Conservation (phyloP, 2,329 filamentous ascomycete species). For the Pseudogymnoascus sp. region DNA sequence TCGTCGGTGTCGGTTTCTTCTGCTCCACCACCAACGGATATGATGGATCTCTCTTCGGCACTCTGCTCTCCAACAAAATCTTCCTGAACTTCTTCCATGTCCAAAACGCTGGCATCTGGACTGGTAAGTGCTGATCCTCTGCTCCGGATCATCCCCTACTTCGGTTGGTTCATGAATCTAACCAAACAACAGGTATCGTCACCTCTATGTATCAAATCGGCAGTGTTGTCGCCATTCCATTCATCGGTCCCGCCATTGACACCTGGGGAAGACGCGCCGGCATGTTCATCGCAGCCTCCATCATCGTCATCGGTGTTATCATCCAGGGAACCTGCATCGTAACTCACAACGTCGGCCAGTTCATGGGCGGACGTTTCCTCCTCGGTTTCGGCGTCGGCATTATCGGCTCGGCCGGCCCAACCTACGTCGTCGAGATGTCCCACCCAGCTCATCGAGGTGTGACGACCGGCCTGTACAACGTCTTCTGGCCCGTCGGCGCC, state of each 20-base stretch:
- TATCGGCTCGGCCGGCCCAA: slow-evolving; percentile 49
- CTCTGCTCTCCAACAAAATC: slow-evolving; percentile 36
- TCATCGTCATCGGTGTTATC: slow-evolving; percentile 43
- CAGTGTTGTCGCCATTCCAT: slow-evolving; percentile 37
- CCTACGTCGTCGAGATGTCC: slow-evolving; percentile 54
- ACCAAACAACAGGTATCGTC: slow-evolving; percentile 39
- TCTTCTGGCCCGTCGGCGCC: slow-evolving; percentile 32
- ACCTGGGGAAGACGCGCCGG: slow-evolving; percentile 41
- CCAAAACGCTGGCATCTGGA: slow-evolving; percentile 39
- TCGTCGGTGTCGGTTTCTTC: slow-evolving; percentile 42
- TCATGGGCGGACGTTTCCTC: slow-evolving; percentile 48
- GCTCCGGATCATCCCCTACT: slow-evolving; percentile 24
- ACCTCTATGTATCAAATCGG: slow-evolving; percentile 43
- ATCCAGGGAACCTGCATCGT: slow-evolving; percentile 35
- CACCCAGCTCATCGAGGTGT: slow-evolving; percentile 55
- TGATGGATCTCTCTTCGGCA: slow-evolving; percentile 44
- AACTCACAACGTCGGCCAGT: slow-evolving; percentile 38
- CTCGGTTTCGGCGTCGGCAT: slow-evolving; percentile 52
- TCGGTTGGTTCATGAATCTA: slow-evolving; percentile 33
- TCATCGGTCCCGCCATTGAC: slow-evolving; percentile 38
- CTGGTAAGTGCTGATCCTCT: slow-evolving; percentile 28
- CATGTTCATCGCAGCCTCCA: slow-evolving; percentile 45
- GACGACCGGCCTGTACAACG: slow-evolving; percentile 46
- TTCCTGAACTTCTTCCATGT: slow-evolving; percentile 36
- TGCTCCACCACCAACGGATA: slow-evolving; percentile 45